Evolutionary conservation across 345 rosid genomes (phyloP).

Genomic region (Eutrema japonicum): DNA sequence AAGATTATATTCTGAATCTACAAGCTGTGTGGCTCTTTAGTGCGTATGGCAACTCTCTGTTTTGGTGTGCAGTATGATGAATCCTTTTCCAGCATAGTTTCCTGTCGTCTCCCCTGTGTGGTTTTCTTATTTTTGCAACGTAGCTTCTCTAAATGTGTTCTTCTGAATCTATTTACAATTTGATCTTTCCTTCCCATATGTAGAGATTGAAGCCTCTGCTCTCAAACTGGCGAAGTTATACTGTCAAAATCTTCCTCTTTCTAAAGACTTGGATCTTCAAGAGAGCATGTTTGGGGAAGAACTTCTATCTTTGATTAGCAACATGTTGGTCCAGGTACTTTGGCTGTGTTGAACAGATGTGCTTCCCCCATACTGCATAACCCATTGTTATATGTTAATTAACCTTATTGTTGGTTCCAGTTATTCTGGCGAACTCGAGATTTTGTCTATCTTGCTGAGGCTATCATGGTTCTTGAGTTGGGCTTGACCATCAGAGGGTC

Average conservation of each 20-base stretch:
- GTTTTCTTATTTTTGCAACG: not conserved
- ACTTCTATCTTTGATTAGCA: conserved; percentile 74
- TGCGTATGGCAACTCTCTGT: conserved; percentile 15
- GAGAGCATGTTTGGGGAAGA: conserved; percentile 97
- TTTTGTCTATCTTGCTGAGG: conserved; percentile 82
- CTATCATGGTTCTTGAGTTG: conserved; percentile 89
- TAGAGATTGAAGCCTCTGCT: conserved; percentile 70
- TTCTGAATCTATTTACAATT: conserved; percentile 24
- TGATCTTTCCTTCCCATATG: conserved; percentile 32
- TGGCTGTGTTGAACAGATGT: conserved; percentile 2
- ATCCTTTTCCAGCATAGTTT: conserved; percentile 9
- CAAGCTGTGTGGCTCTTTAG: conserved; percentile 18
- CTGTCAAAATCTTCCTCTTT: conserved; percentile 74
- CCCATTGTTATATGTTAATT: not conserved
- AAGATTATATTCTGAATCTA: not conserved
- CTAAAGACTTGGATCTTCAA: conserved; percentile 89
- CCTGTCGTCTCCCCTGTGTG: conserved; percentile 20
- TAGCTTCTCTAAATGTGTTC: conserved; percentile 20
- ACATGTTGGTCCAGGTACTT: conserved; percentile 83
- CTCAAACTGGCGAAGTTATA: conserved; percentile 71
- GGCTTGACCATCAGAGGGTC: conserved; percentile 84
- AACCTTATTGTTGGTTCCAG: conserved; percentile 48
- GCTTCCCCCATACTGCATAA: not conserved
- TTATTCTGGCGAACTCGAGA: conserved; percentile 76
- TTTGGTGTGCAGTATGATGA: conserved; percentile 16